Evolutionary conservation across 306 rosid species (phyloP), one percentile per base, ranked within the genome.

Genomic region (Cicer judaicum): DNA sequence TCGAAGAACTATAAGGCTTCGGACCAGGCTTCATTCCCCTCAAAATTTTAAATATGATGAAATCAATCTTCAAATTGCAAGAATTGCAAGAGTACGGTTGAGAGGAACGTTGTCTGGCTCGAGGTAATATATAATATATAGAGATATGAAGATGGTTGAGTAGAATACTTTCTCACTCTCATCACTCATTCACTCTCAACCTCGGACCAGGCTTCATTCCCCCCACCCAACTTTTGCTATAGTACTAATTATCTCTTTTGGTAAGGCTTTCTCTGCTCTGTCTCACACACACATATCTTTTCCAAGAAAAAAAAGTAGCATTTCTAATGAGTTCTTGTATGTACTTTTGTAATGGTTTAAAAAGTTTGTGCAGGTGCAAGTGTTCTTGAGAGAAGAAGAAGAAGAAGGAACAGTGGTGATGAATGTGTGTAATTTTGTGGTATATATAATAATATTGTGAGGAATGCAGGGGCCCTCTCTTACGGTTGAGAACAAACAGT

Each of bases 1-100:
- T 57, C 18, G 74, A 73, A 64, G 86, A 78, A 74, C 75, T 56
- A 44, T 39, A 79, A 83, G 82, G 88, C 91, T 85, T 90, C 93
- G 96, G 96, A 88, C 93, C 96, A 90, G 93, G 93, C 93, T 90
- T 90, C 96, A 90, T 90, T 90, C 93, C 96, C 86, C 91, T 88
- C 88, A 90, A 74, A 80, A 15, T 55, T 57, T 10, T 60, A 13
- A 19, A n/a, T 4, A 13, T 11, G 7, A 29, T 24, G 16, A 12
- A 12, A 29, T 29, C 36, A 54, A 16, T 34, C 7, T 6, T 59
- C 14, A 56, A 10, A 21, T 5, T 12, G 79, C 82, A 81, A 88
- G 78, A 10, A 21, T 5, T 12, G 79, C 82, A 81, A 88, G 78
- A 68, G 84, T 84, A 77, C 43, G 86, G 91, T 56, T 86, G 90